Conservation (phyloP, 306 rosid species). For the Pueraria montana region DNA sequence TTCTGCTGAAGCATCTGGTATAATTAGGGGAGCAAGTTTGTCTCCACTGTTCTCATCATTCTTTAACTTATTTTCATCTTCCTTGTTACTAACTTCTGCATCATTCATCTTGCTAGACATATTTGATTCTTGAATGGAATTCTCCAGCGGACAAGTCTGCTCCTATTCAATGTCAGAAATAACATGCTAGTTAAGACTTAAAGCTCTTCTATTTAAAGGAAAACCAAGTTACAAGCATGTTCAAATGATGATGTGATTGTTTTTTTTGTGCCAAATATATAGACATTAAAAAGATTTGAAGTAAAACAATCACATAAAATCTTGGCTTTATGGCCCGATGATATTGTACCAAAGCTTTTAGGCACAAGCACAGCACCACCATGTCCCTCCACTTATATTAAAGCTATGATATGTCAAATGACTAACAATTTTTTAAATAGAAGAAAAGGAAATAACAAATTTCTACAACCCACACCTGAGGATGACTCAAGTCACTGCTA, state of each 20-base stretch:
- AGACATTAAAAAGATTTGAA: neutral
- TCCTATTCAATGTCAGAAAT: constrained; percentile 54
- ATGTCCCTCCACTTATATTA: neutral
- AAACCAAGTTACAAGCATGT: constrained; percentile 10
- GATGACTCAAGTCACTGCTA: constrained; percentile 39
- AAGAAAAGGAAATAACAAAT: neutral
- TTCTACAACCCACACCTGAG: constrained; percentile 55
- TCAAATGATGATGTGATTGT: neutral
- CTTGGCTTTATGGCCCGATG: neutral
- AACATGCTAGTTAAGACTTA: neutral
- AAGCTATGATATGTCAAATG: neutral
- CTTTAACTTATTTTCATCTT: constrained; percentile 24
- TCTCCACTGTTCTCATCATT: constrained; percentile 28
- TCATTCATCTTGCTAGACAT: constrained; percentile 22
- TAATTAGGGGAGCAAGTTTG: constrained; percentile 2
- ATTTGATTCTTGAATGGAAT: constrained; percentile 42
- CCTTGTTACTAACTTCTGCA: constrained; percentile 30
- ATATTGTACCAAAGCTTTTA: constrained; percentile 18
- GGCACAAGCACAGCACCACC: neutral
- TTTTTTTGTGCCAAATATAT: neutral
- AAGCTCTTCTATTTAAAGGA: neutral
- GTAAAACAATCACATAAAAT: neutral
- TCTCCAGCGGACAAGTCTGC: constrained; percentile 4
- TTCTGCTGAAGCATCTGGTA: constrained; percentile 27
- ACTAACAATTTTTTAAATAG: neutral